phyloP scores from a whole-genome alignment of 305 asterid species.

The Fraxinus xanthoxyloides region DNA sequence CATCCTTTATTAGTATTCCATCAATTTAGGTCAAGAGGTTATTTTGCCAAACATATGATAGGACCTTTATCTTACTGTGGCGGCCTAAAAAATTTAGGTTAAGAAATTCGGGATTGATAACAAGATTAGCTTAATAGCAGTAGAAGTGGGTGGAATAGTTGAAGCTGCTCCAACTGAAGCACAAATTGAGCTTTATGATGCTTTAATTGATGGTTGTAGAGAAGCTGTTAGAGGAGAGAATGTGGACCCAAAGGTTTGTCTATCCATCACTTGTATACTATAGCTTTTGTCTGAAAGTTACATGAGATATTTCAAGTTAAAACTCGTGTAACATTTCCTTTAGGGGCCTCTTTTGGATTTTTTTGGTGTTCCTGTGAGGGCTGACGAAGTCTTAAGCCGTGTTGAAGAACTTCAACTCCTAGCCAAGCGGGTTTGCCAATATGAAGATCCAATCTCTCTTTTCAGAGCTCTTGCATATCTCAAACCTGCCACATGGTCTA shows the following conservation, averaged over 20 bases:
- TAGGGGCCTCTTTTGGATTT: conserved; percentile 97
- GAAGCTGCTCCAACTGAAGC: conserved; percentile 92
- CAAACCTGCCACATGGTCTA: conserved; percentile 97
- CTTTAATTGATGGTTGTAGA: conserved; percentile 88
- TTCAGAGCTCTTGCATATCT: conserved; percentile 81
- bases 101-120: conserved; percentile 93
- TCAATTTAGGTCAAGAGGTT: background rate
- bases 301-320: conserved; percentile 29
- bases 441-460: conserved; percentile 84
- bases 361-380: conserved; percentile 96
- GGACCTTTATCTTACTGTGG: conserved; percentile 19
- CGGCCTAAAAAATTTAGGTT: conserved; percentile 50
- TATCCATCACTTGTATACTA: conserved; percentile 1
- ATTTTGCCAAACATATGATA: background rate
- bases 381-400: conserved; percentile 85
- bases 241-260: conserved; percentile 72
- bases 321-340: conserved; percentile 20
- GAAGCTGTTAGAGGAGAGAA: conserved; percentile 78
- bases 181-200: conserved; percentile 93
- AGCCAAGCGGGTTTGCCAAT: conserved; percentile 84
- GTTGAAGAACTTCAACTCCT: conserved; percentile 95
- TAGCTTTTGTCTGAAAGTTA: conserved; percentile 13
- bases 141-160: conserved; percentile 92
- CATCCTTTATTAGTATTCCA: background rate
- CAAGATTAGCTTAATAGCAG: conserved; percentile 76